A percentile compares a stretch with the other conserved stretches of the same genome.
These are phyloP conservation scores for Pythium scleroteichum DNA, from an alignment of 352 stramenopile genomes.

Conservation along the genomic window DNA sequence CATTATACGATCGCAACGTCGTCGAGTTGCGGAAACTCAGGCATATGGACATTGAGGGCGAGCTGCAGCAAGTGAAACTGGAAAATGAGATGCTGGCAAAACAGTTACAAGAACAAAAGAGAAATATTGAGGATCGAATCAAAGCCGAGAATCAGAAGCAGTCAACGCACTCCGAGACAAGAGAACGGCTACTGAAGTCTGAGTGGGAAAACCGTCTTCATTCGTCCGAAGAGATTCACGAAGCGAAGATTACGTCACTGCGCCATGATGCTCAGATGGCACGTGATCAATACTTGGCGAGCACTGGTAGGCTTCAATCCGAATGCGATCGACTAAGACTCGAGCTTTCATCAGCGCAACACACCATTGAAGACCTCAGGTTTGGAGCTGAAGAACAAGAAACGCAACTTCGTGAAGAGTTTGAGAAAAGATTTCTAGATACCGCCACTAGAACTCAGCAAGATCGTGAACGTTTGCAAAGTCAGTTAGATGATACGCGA, in stretches of 20 bases:
- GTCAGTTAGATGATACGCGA: slow-evolving; percentile 42
- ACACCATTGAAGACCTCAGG: slow-evolving; percentile 40
- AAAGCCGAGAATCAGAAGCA: slow-evolving; percentile 30
- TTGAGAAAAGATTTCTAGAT: slow-evolving; percentile 21
- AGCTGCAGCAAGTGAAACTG: slow-evolving; percentile 67
- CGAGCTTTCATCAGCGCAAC: slow-evolving; percentile 31
- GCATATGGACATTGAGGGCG: slow-evolving; percentile 58
- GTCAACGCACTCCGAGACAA: slow-evolving; percentile 29
- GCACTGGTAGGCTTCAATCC: slow-evolving; percentile 46
- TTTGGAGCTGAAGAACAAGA: slow-evolving; percentile 42
- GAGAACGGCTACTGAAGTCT: slow-evolving; percentile 27
- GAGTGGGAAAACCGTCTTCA: slow-evolving; percentile 35
- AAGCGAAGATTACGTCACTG: slow-evolving; percentile 33
- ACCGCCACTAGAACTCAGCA: slow-evolving; percentile 9
- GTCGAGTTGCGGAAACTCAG: slow-evolving; percentile 53
- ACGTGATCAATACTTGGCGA: slow-evolving; percentile 57
- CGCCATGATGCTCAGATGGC: slow-evolving; percentile 44
- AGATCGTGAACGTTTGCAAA: slow-evolving; percentile 22
- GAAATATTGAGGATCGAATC: slow-evolving; percentile 39
- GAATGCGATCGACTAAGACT: slow-evolving; percentile 40
- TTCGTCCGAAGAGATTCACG: slow-evolving; percentile 31
- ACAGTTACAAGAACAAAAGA: slow-evolving; percentile 49
- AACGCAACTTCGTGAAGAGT: slow-evolving; percentile 23
- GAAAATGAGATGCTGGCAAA: slow-evolving; percentile 72
- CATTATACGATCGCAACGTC: slow-evolving; percentile 54